phyloP scores from a whole-genome alignment of 2,329 filamentous ascomycete genomes.

The Aureobasidium zeae region DNA sequence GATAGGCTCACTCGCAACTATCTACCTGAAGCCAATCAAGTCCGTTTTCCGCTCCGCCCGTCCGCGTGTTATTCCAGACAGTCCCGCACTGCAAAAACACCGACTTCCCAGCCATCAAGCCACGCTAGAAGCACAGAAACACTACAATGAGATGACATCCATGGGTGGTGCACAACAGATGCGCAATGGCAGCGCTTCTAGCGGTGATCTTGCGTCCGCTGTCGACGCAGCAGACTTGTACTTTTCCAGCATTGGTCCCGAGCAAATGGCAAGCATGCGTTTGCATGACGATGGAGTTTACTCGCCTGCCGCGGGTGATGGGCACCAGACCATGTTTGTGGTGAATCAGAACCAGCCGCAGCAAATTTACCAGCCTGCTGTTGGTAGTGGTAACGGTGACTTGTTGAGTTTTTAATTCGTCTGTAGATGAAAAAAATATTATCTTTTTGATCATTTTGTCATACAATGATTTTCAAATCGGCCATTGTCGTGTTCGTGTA shows the following conservation, averaged over 20 bases:
- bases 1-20: conserved; percentile 89
- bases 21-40: conserved; percentile 95
- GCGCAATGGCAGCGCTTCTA: conserved; percentile 22
- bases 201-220: conserved; percentile 54
- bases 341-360: conserved; percentile 77
- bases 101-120: conserved; percentile 50
- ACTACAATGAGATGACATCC: conserved; percentile 9
- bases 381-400: conserved; percentile 36
- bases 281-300: conserved; percentile 44
- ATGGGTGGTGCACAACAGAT: conserved; percentile 16
- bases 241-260: conserved; percentile 67
- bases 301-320: conserved; percentile 20
- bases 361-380: conserved; percentile 64
- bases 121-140: conserved; percentile 27
- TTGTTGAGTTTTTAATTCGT: conserved; percentile 27
- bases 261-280: conserved; percentile 64
- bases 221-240: conserved; percentile 82
- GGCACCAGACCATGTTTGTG: conserved; percentile 48
- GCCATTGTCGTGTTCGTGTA: neutral
- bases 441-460: too few species aligned
- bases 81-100: conserved; percentile 74
- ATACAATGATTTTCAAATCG: neutral
- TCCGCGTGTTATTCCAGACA: conserved; percentile 67
- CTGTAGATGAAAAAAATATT: neutral
- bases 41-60: conserved; percentile 89